These are phyloP conservation scores for Talaromyces atroroseus DNA, from an alignment of 2,329 filamentous ascomycete genomes.

Conservation along the genomic window DNA sequence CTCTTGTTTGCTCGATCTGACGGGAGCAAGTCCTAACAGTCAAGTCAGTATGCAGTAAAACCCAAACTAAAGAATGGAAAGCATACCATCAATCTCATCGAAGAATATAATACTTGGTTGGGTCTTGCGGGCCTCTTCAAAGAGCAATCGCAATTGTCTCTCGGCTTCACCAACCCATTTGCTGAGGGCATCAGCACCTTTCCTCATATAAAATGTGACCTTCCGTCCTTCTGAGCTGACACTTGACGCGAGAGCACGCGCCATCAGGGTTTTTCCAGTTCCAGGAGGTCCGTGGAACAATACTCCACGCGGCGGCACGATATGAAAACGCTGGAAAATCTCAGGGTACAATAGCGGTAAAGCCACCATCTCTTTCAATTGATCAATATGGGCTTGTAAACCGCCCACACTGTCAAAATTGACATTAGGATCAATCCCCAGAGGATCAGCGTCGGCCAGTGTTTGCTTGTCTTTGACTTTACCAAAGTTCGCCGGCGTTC, in stretches of 20 bases:
- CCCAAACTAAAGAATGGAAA: neutral
- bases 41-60: slow-evolving; percentile 3
- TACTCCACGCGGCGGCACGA: slow-evolving; percentile 90
- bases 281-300: slow-evolving; percentile 95
- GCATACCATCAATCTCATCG: slow-evolving; percentile 89
- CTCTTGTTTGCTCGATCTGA: slow-evolving; percentile 95
- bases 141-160: slow-evolving; percentile 84
- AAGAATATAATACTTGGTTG: slow-evolving; percentile 99
- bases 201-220: slow-evolving; percentile 99
- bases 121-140: slow-evolving; percentile 90
- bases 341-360: slow-evolving; percentile 91
- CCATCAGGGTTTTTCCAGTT: slow-evolving; percentile 95
- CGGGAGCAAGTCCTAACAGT: slow-evolving; percentile 66
- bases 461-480: slow-evolving; percentile 91
- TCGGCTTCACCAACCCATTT: slow-evolving; percentile 99
- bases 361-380: slow-evolving; percentile 97
- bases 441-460: slow-evolving; percentile 85
- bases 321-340: slow-evolving; percentile 83
- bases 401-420: slow-evolving; percentile 94
- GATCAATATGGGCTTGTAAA: slow-evolving; percentile 86
- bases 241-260: slow-evolving; percentile 84
- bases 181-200: slow-evolving; percentile 92
- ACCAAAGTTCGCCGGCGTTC: slow-evolving; percentile 75
- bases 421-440: slow-evolving; percentile 87
- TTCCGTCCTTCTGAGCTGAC: slow-evolving; percentile 85